Evolutionary conservation across 2,329 filamentous ascomycete genomes (phyloP), one percentile per base, ranked within the genome.

Genomic region (Colletotrichum liaoningense): DNA sequence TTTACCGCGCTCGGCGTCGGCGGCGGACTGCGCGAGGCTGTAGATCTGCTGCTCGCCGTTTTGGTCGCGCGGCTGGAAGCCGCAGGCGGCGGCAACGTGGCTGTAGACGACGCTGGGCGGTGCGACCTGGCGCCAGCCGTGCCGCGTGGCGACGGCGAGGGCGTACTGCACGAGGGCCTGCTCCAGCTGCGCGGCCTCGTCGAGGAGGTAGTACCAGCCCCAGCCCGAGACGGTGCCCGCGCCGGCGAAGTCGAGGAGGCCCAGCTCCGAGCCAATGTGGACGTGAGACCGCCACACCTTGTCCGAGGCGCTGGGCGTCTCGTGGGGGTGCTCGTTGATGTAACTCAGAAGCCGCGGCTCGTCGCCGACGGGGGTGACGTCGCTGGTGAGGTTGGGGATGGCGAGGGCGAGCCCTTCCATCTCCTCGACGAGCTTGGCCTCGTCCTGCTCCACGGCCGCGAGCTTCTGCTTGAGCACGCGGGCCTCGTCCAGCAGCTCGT

Each of bases 121-220:
- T 6, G 93, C 91, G 8, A 97, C 94, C 71, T 92, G 89, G 52
- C 87, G 90, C 94, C 95, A 99, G 63, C 94, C 94, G 76, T 90
- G 88, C 62, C 88, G 89, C 69, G 92, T 90, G 9, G 94, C 94
- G 1, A 94, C 90, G 11, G 88, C 87, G 3, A 98, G 88, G 0
- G 97, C 93, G 81, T 97, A 98, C 81, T 96, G 93, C 14, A 98
- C 86, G 3, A 99, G 89, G 0, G 97, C 97, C 80, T 98, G 96
- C 84, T 99, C 97, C n/a, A 99, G 89, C 81, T 97, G 90, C 0
- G 95, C 95, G 9, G 92, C 97, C 79, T 97, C 95, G 80, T 96
- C 94, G n/a, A 94, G 87, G 12, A 99, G 90, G 83, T 95, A 98
- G 85, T 99, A 99, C 94, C 95, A 99, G 1, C 97, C 97, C 96